phyloP scores from a whole-genome alignment of 306 rosid species.

The Gastrolobium villosum region DNA sequence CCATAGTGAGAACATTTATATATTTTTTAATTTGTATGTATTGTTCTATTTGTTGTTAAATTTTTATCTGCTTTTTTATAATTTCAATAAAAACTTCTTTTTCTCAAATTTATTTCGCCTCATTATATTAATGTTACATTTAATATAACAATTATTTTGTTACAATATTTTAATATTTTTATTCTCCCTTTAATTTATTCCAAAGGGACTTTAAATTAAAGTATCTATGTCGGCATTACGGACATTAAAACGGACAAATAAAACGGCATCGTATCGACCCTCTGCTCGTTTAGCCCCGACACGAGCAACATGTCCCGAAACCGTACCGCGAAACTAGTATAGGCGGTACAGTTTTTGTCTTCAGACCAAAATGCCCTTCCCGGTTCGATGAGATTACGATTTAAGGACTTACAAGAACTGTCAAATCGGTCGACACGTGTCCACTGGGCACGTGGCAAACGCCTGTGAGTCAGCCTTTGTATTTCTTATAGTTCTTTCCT shows the following conservation, averaged over 20 bases:
- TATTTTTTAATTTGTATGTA: too few species aligned
- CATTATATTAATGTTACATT: not conserved
- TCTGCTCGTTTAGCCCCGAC: slow-evolving; percentile 40
- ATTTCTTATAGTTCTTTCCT: not conserved
- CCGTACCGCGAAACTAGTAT: slow-evolving; percentile 34
- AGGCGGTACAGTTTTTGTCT: not conserved
- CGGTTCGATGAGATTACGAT: not conserved
- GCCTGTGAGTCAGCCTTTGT: not conserved
- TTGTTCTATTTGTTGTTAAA: too few species aligned
- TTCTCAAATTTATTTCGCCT: not conserved
- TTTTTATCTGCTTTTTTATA: too few species aligned
- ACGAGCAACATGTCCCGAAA: slow-evolving; percentile 39
- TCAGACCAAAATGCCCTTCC: slow-evolving; percentile 13
- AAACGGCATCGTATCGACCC: slow-evolving; percentile 40
- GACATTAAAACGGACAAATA: slow-evolving; percentile 3
- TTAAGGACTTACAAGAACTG: not conserved
- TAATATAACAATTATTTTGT: not conserved
- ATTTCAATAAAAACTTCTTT: too few species aligned
- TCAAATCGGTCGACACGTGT: not conserved
- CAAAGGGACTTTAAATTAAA: not conserved
- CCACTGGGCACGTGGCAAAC: not conserved
- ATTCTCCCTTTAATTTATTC: not conserved
- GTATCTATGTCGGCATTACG: slow-evolving; percentile 46
- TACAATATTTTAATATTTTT: not conserved
- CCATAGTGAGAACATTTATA: too few species aligned